phyloP scores from a whole-genome alignment of 345 rosid genomes.

The Lepidium africanum region DNA sequence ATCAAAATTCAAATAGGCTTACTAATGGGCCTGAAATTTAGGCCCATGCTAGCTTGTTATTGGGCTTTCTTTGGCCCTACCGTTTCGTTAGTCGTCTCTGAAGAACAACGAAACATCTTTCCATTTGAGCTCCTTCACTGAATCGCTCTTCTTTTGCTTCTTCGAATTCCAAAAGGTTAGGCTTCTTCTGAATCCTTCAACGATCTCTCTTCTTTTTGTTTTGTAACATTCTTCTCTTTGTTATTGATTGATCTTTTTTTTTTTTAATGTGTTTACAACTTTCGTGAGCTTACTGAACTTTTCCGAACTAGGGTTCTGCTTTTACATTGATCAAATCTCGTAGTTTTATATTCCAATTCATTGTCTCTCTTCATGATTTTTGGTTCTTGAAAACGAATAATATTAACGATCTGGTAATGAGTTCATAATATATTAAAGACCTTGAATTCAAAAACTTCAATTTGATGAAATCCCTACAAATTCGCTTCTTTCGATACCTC shows the following conservation, averaged over 20 bases:
- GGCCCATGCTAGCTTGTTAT: background rate
- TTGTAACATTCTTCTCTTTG: background rate
- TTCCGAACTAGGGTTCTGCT: constrained; percentile 20
- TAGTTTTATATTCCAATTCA: background rate
- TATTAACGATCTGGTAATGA: constrained; percentile 9
- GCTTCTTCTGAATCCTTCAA: background rate
- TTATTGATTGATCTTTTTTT: background rate
- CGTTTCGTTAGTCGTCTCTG: background rate
- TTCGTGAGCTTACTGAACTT: background rate
- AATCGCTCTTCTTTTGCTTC: constrained; percentile 1
- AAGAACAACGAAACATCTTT: background rate
- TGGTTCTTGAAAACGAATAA: background rate
- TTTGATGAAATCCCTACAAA: background rate
- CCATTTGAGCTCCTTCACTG: constrained; percentile 15
- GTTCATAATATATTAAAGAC: background rate
- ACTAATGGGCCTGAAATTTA: background rate
- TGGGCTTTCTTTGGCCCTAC: background rate
- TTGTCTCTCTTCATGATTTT: background rate
- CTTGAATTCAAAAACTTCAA: background rate
- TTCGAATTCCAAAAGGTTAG: constrained; percentile 21
- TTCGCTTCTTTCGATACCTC: background rate
- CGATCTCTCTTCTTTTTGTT: background rate
- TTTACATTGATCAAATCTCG: constrained; percentile 1
- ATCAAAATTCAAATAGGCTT: no score
- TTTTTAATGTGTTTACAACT: background rate